phyloP scores from a whole-genome alignment of 441 rosid genomes.

The Populus hybrid region DNA sequence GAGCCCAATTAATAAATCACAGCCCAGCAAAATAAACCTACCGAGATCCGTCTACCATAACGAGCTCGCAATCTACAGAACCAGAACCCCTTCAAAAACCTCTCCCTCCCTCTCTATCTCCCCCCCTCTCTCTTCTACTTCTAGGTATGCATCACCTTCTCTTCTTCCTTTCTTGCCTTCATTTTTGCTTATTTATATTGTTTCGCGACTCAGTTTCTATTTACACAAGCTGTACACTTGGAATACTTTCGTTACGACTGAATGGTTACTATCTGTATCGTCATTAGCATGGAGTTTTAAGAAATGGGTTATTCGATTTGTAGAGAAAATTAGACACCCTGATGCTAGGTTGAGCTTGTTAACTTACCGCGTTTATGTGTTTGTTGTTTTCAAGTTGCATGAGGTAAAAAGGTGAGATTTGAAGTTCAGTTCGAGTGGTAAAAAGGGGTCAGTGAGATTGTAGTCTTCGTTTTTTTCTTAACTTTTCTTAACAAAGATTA shows the following conservation, averaged over 20 bases:
- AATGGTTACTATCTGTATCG: not conserved
- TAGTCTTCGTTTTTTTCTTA: not conserved
- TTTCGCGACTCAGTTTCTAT: not conserved
- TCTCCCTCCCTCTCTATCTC: not conserved
- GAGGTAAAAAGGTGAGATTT: not conserved
- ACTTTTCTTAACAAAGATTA: not conserved
- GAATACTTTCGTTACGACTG: not conserved
- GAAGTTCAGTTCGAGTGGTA: not conserved
- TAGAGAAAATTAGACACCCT: not conserved
- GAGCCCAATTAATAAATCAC: not conserved
- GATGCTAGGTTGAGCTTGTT: not conserved
- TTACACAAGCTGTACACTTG: not conserved
- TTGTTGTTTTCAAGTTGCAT: not conserved
- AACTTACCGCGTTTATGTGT: not conserved
- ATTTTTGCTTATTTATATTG: not conserved
- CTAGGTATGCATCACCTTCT: not conserved
- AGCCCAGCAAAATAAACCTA: not conserved
- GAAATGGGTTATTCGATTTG: not conserved
- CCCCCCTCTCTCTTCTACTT: not conserved
- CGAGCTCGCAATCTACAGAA: not conserved
- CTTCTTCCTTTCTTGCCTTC: not conserved
- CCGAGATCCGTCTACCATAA: not conserved
- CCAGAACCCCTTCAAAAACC: not conserved
- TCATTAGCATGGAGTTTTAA: not conserved
- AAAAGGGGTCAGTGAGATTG: not conserved